Base-by-base conservation (phyloP, 192 early-diverging fungal species). In the Rhizophagus sp. region DNA sequence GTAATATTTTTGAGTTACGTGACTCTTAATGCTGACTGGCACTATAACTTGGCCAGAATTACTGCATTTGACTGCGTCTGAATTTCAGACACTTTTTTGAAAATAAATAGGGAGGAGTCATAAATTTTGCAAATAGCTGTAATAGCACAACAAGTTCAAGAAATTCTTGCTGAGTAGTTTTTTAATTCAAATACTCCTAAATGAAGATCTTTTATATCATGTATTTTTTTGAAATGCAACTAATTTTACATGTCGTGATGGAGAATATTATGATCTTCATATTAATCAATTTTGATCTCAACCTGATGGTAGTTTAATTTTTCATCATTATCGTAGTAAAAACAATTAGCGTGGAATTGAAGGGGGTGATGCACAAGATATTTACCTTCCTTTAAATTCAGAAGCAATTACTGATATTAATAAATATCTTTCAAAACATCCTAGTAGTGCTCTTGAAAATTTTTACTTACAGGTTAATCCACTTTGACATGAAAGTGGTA, bases 171-270 rank as follows among this genome's bases (percentile, higher is more conserved):
- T 2, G 0, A 74, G 39, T 1, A 47, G 11, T 50, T 62, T 36
- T 3, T 75, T 17, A 75, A 34, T n/a, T 1, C 4, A 34, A n/a
- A 24, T 2, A 22, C 41, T 11, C 57, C 73, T n/a, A n/a, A n/a
- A n/a, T 63, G 57, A 36, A 41, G 34, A 5, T 39, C 34, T 75
- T 1, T 11, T 75, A 36, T 75, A 75, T 22, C 19, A 22, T 17
- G 57, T 75, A 62, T 62, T 75, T 75, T 75, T 75, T 75, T 2
- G 0, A 15, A 36, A n/a, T 19, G 41, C 34, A 57, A 75, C 22
- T 39, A 34, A 19, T 36, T 34, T 75, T 75, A 57, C 57, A 75
- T 49, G 17, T 11, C 22, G 17, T 41, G 73, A 3, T 62, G 61
- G 57, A 10, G 73, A 75, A 75, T 9, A 62, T 62, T 62, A 75